Evolutionary conservation across 169 alveolate species (phyloP).

Genomic region (Plasmodium coatneyi): DNA sequence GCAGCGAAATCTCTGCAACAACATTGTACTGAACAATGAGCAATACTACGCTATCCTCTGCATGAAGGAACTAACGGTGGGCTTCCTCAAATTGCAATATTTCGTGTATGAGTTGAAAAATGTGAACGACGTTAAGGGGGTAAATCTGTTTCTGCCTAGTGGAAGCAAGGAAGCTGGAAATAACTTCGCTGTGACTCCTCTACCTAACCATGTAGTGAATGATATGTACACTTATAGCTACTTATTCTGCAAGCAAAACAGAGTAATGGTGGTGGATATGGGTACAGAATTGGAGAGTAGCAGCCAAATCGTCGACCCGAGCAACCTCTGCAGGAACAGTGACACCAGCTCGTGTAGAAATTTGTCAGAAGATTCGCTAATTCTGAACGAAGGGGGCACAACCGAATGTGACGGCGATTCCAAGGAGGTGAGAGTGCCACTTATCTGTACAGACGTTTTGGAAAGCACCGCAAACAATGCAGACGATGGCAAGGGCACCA

Average conservation of each 20-base stretch:
- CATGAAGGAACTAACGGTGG: slow-evolving; percentile 11
- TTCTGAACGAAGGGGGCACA: background rate
- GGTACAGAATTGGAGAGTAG: background rate
- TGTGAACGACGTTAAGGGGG: background rate
- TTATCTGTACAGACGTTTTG: background rate
- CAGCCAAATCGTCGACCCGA: background rate
- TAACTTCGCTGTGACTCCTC: background rate
- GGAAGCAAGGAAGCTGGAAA: background rate
- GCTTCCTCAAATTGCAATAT: slow-evolving; percentile 41
- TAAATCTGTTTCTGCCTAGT: background rate
- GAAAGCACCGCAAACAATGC: background rate
- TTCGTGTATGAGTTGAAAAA: slow-evolving; percentile 38
- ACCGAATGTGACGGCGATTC: background rate
- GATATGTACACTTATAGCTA: slow-evolving; percentile 46
- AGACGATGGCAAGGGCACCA: background rate
- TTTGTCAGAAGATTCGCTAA: background rate
- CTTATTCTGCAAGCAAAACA: slow-evolving; percentile 44
- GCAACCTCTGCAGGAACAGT: background rate
- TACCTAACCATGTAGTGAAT: background rate
- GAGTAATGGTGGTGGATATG: slow-evolving; percentile 18
- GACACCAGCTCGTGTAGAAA: background rate
- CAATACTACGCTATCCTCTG: slow-evolving; percentile 16
- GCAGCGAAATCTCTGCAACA: background rate
- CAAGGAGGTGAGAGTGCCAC: background rate
- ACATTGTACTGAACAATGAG: background rate